Evolutionary conservation across 2,329 filamentous ascomycete genomes (phyloP).

Genomic region (Shiraia bambusicola): DNA sequence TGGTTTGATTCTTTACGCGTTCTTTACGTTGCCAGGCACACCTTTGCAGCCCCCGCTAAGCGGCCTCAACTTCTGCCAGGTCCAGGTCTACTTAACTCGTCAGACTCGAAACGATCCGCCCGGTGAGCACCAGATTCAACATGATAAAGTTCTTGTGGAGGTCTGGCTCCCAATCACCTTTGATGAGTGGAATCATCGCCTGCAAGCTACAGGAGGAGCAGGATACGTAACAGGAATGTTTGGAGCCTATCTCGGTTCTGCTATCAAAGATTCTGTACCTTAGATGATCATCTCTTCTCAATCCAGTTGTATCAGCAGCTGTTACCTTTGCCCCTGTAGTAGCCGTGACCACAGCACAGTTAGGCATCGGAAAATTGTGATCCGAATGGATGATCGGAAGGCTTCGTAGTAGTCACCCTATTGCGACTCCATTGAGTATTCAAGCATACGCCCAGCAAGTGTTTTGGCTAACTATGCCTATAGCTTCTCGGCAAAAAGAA

Average conservation of each 20-base stretch:
- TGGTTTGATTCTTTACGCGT: background rate
- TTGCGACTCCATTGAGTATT: background rate
- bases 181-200: slow-evolving; percentile 36
- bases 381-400: background rate
- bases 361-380: slow-evolving; percentile 8
- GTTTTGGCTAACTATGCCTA: background rate
- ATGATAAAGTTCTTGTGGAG: slow-evolving; percentile 28
- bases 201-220: slow-evolving; percentile 36
- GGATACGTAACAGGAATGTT: slow-evolving; percentile 34
- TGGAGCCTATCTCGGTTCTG: slow-evolving; percentile 23
- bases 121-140: background rate
- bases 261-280: slow-evolving; percentile 24
- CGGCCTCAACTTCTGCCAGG: slow-evolving; percentile 26
- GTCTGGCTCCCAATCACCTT: slow-evolving; percentile 32
- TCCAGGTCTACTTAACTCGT: slow-evolving; percentile 24
- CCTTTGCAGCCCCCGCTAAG: slow-evolving; percentile 9
- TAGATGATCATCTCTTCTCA: too few relatives aligned
- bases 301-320: too few relatives aligned
- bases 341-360: too few relatives aligned
- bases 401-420: background rate
- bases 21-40: background rate
- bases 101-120: slow-evolving; percentile 1
- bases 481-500: slow-evolving; percentile 22
- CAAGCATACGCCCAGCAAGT: background rate
- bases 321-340: too few relatives aligned